A percentile compares a stretch with the other conserved stretches of the same genome.
Evolutionary conservation across 306 rosid species (phyloP).

Genomic region (Cicer bijugum): DNA sequence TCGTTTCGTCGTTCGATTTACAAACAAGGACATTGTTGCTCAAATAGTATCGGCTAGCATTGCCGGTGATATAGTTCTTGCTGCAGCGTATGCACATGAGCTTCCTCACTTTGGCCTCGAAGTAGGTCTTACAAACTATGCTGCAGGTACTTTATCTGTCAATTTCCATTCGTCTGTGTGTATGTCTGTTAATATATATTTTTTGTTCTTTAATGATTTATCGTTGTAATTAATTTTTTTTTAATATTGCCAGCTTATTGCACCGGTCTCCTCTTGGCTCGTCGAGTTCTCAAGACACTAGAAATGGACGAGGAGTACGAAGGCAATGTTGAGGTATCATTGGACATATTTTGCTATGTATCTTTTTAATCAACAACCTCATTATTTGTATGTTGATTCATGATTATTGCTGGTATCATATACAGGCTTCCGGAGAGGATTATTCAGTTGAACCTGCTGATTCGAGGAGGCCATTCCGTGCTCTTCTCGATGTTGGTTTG

Average conservation of each 20-base stretch:
- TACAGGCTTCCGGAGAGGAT: constrained; percentile 85
- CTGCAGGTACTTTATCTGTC: constrained; percentile 60
- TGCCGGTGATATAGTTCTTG: constrained; percentile 77
- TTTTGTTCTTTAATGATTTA: neutral
- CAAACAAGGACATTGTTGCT: constrained; percentile 72
- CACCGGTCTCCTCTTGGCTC: constrained; percentile 88
- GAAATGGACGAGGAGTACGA: constrained; percentile 79
- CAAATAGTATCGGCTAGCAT: constrained; percentile 75
- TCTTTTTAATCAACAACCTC: neutral
- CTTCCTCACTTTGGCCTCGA: constrained; percentile 72
- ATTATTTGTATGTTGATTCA: neutral
- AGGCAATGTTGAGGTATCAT: constrained; percentile 81
- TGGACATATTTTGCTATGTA: neutral
- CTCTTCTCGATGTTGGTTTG: constrained; percentile 87
- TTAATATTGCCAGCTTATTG: constrained; percentile 62
- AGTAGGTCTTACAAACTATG: constrained; percentile 85
- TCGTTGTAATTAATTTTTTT: neutral
- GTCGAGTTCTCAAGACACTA: constrained; percentile 71
- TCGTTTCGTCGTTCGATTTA: constrained; percentile 73
- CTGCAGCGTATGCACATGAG: constrained; percentile 78
- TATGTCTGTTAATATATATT: neutral
- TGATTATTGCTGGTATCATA: neutral
- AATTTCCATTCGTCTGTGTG: neutral
- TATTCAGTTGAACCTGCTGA: constrained; percentile 88
- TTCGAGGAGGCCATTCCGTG: constrained; percentile 87